Conservation (phyloP, 2,329 filamentous ascomycete genomes). For the Domatiomyces catenatus region DNA sequence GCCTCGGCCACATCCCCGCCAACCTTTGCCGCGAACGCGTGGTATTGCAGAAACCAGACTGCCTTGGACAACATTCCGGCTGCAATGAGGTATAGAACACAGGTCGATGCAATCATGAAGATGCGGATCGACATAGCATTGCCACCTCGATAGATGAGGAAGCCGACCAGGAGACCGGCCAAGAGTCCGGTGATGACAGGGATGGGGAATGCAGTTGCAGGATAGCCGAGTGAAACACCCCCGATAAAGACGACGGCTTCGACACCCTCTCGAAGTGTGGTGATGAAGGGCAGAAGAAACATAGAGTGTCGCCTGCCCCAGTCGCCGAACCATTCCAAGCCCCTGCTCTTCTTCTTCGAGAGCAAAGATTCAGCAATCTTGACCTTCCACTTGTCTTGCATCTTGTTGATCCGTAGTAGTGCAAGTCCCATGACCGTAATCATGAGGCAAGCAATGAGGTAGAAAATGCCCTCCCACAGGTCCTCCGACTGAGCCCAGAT, state of each 20-base stretch:
- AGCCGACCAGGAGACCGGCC: constrained; percentile 54
- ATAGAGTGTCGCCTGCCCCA: constrained; percentile 67
- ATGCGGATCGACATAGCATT: constrained; percentile 50
- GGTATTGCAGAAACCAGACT: constrained; percentile 60
- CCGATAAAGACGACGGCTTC: constrained; percentile 78
- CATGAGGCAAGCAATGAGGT: constrained; percentile 58
- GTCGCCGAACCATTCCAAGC: constrained; percentile 25
- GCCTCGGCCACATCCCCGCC: constrained; percentile 44
- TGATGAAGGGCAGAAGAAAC: constrained; percentile 75
- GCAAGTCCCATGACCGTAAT: constrained; percentile 70
- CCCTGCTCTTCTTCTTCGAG: constrained; percentile 30
- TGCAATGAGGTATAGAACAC: constrained; percentile 68
- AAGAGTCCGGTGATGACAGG: constrained; percentile 59
- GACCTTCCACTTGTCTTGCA: constrained; percentile 70
- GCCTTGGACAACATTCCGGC: constrained; percentile 66
- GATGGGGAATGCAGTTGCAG: constrained; percentile 61
- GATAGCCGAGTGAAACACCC: constrained; percentile 61
- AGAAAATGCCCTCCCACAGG: constrained; percentile 69
- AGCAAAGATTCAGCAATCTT: constrained; percentile 62
- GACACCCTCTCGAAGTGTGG: constrained; percentile 67
- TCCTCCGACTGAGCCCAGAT: constrained; percentile 54
- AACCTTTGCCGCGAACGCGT: constrained; percentile 47
- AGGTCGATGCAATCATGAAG: constrained; percentile 67
- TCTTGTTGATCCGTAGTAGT: constrained; percentile 64
- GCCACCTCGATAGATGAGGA: constrained; percentile 61